Evolutionary conservation across 768 basidiomycete species (phyloP), one percentile per base, ranked within the genome.

Genomic region (Mycena floridula): DNA sequence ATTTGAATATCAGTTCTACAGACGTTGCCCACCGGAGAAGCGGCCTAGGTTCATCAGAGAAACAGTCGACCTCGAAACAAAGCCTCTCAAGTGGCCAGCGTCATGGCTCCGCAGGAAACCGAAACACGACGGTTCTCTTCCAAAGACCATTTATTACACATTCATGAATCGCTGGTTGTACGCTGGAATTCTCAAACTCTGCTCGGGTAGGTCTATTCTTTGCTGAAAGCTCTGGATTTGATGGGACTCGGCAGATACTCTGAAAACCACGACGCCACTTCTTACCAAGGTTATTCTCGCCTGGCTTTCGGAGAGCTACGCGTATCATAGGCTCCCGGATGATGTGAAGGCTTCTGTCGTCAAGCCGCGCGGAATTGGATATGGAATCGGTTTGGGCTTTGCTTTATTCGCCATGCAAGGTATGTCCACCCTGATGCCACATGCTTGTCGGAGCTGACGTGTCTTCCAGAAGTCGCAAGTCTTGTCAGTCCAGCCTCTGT

Each of bases 331-430:
- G 26, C 57, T 68, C 7, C 56, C 66, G 2, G 64, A 68, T 0
- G 60, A 58, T 21, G 58, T 70, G 37, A 68, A 66, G 26, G 66
- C 59, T 0, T 56, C 59, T 4, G 59, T 63, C 0, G 55, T 64
- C 27, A 37, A 70, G 45, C 27, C 51, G 8, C 50, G 61, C 40
- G 78, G 80, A 2, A 62, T 53, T 25, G 74, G 76, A 1, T 65
- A 82, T 28, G 81, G 81, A 0, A 78, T 75, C 55, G 82, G 82
- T 1, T 70, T 84, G 42, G 82, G 81, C 5, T 63, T 79, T 42
- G 79, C 67, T 3, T 55, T 82, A 23, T 81, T 80, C 49, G 64
- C 59, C 0, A 83, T 82, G 81, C 80, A 82, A 69, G 70, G 78
- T 73, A 45, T 35, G 59, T 48, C 21, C 15, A 38, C 41, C 15